These are phyloP conservation scores for Hemileia vastatrix DNA, from an alignment of 1,284 basidiomycete species.

Conservation along the genomic window DNA sequence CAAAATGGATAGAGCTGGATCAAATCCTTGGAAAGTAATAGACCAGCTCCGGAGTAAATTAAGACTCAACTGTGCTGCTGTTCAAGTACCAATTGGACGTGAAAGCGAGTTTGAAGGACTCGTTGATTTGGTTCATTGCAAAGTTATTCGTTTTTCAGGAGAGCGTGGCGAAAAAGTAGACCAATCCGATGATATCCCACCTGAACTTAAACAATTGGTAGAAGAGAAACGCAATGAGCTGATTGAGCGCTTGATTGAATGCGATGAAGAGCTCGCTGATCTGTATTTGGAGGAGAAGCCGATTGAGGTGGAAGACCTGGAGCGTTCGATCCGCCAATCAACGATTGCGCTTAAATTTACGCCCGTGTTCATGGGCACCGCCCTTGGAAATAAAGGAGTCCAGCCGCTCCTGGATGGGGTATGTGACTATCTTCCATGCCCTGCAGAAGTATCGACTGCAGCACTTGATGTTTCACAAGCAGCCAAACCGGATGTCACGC, in stretches of 20 bases:
- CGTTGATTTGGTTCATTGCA: constrained; percentile 89
- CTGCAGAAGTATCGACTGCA: constrained; percentile 65
- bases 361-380: constrained; percentile 93
- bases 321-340: constrained; percentile 73
- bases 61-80: constrained; percentile 83
- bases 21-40: constrained; percentile 93
- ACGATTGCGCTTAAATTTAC: constrained; percentile 84
- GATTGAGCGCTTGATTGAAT: constrained; percentile 89
- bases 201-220: constrained; percentile 60
- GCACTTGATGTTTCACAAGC: constrained; percentile 76
- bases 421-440: constrained; percentile 88
- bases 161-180: constrained; percentile 76
- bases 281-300: constrained; percentile 76
- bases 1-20: constrained; percentile 98
- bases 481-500: constrained; percentile 54
- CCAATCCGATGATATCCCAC: constrained; percentile 83
- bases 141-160: constrained; percentile 88
- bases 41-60: constrained; percentile 86
- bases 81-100: constrained; percentile 88
- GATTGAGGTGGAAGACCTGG: constrained; percentile 64
- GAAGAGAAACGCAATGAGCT: constrained; percentile 77
- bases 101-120: constrained; percentile 83
- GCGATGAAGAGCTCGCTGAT: constrained; percentile 88
- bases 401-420: constrained; percentile 91
- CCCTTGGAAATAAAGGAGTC: constrained; percentile 94